Conservation (phyloP, 2,329 filamentous ascomycete genomes). For the Penicillium sp. region DNA sequence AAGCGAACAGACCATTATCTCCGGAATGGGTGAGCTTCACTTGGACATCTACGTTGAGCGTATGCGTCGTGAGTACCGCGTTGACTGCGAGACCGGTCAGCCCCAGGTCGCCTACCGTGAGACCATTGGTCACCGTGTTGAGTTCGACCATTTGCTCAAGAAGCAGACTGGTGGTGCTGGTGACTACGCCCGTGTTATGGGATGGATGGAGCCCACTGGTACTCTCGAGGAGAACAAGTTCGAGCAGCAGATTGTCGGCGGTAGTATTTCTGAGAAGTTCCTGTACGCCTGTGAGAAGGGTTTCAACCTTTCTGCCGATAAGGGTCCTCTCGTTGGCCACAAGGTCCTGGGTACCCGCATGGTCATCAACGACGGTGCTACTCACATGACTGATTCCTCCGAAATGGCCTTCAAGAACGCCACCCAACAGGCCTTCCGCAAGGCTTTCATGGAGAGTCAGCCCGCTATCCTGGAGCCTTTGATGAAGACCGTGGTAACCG, state of each 20-base stretch:
- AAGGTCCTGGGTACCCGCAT: slow-evolving; percentile 86
- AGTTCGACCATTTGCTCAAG: slow-evolving; percentile 92
- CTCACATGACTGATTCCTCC: slow-evolving; percentile 95
- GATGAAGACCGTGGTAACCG: slow-evolving; percentile 97
- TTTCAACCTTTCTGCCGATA: slow-evolving; percentile 78
- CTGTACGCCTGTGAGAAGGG: slow-evolving; percentile 93
- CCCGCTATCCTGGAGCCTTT: slow-evolving; percentile 89
- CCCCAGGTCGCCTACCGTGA: slow-evolving; percentile 97
- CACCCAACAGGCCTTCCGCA: slow-evolving; percentile 94
- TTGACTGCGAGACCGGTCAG: slow-evolving; percentile 92
- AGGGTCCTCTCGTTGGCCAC: slow-evolving; percentile 90
- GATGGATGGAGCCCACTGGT: slow-evolving; percentile 84
- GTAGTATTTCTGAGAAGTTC: slow-evolving; percentile 93
- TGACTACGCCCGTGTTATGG: slow-evolving; percentile 90
- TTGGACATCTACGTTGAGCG: slow-evolving; percentile 97
- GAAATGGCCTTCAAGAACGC: slow-evolving; percentile 95
- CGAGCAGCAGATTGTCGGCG: slow-evolving; percentile 83
- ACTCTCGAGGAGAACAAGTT: slow-evolving; percentile 73
- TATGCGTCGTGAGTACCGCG: slow-evolving; percentile 93
- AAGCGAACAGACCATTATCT: slow-evolving; percentile 95
- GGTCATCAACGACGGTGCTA: slow-evolving; percentile 94
- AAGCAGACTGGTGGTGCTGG: slow-evolving; percentile 95
- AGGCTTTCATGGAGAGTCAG: slow-evolving; percentile 78
- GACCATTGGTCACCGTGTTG: slow-evolving; percentile 75
- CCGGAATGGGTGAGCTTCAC: slow-evolving; percentile 96